Percentiles rank a stretch among this genome's conserved stretches.
phyloP scores from a whole-genome alignment of 2,329 filamentous ascomycete genomes.

The Fusarium tanahbumbuense region DNA sequence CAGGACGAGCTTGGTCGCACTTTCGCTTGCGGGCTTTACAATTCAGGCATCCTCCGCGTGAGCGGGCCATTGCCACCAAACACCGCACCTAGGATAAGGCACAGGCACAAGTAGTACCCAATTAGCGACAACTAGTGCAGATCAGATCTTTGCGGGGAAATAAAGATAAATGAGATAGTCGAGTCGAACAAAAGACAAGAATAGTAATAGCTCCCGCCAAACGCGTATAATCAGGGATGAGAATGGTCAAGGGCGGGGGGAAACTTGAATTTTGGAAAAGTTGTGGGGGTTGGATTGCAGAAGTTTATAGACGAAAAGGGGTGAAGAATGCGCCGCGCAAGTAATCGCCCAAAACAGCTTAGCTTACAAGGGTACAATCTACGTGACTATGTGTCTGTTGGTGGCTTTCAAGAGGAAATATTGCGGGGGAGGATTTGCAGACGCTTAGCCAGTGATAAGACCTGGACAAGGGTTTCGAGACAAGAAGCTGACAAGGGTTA shows the following conservation, averaged over 20 bases:
- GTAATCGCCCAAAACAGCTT: conserved; percentile 12
- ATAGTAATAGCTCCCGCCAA: background rate
- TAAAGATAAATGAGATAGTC: background rate
- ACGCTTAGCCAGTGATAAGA: background rate
- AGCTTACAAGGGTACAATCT: background rate
- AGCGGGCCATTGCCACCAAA: conserved; percentile 30
- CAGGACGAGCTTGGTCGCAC: conserved; percentile 41
- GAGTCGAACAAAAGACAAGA: background rate
- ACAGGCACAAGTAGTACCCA: background rate
- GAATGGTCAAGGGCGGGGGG: background rate
- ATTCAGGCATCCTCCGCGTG: conserved; percentile 43
- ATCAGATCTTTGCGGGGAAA: background rate
- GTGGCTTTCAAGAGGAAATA: background rate
- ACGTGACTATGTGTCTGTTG: background rate
- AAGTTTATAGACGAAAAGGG: conserved; percentile 43
- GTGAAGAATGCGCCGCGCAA: conserved; percentile 44
- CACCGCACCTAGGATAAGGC: background rate
- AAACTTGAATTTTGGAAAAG: background rate
- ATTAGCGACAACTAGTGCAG: too few relatives aligned
- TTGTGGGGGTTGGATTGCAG: conserved; percentile 1
- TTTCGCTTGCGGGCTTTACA: conserved; percentile 45
- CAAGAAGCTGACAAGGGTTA: background rate
- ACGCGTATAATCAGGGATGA: background rate
- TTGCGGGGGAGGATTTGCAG: background rate
- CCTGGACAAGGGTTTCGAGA: background rate